These are phyloP conservation scores for Penicillium sp. DNA, from an alignment of 2,329 filamentous ascomycete genomes.

Conservation along the genomic window DNA sequence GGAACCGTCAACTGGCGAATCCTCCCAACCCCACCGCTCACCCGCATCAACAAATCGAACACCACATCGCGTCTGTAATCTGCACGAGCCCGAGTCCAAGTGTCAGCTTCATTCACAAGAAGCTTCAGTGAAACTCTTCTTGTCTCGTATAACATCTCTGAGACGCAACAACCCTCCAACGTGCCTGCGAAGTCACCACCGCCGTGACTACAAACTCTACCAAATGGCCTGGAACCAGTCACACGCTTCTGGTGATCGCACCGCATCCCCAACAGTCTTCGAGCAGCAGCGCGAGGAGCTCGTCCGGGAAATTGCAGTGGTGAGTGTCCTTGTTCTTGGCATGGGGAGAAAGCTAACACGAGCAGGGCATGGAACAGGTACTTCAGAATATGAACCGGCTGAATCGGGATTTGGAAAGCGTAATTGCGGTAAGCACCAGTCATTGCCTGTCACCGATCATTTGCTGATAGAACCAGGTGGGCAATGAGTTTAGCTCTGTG, in stretches of 20 bases:
- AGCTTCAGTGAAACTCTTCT: background rate
- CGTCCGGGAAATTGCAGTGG: slow-evolving; percentile 46
- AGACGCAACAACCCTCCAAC: background rate
- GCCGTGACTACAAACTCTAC: background rate
- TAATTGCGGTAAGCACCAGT: slow-evolving; percentile 70
- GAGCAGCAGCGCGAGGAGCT: slow-evolving; percentile 47
- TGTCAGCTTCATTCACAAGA: background rate
- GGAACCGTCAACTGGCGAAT: background rate
- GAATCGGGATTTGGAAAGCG: slow-evolving; percentile 87
- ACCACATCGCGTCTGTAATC: background rate
- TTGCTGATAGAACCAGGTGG: slow-evolving; percentile 60
- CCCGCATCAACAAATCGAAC: background rate
- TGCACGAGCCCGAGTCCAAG: background rate
- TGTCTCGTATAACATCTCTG: background rate
- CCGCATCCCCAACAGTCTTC: slow-evolving; percentile 38
- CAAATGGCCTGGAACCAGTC: slow-evolving; percentile 22
- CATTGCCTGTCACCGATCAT: background rate
- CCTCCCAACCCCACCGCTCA: background rate
- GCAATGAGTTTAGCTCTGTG: slow-evolving; percentile 95
- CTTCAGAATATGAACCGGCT: slow-evolving; percentile 95
- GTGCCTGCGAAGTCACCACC: background rate
- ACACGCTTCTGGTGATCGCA: slow-evolving; percentile 19
- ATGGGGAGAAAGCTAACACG: background rate
- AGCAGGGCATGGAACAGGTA: slow-evolving; percentile 76
- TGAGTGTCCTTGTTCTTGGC: slow-evolving; percentile 24